Percentiles rank a stretch among this genome's conserved stretches.
These are phyloP conservation scores for Calonectria pteridis DNA, from an alignment of 2,329 filamentous ascomycete genomes.

Conservation along the genomic window DNA sequence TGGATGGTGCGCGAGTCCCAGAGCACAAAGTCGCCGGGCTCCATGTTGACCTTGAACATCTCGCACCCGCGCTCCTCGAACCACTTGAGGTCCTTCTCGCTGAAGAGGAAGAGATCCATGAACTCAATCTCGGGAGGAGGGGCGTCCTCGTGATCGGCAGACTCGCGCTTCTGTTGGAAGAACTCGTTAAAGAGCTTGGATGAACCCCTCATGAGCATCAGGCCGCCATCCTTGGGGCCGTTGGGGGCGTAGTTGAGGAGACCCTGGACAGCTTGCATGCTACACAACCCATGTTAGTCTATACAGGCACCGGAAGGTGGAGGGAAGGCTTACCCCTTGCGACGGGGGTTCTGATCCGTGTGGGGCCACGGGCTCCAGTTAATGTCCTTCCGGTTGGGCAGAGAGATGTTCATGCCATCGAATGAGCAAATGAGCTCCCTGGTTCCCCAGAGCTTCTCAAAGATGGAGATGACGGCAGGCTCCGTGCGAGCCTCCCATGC, in stretches of 20 bases:
- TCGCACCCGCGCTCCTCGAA: slow-evolving; percentile 48
- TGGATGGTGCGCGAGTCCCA: slow-evolving; percentile 57
- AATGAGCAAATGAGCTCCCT: slow-evolving; percentile 63
- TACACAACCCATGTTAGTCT: neutral
- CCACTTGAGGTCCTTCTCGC: slow-evolving; percentile 52
- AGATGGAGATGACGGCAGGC: slow-evolving; percentile 59
- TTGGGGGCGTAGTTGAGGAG: slow-evolving; percentile 58
- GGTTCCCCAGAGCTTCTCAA: slow-evolving; percentile 60
- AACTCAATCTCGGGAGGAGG: slow-evolving; percentile 51
- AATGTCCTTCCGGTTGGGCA: slow-evolving; percentile 54
- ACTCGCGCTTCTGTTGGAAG: slow-evolving; percentile 48
- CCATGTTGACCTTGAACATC: slow-evolving; percentile 54
- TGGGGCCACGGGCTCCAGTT: slow-evolving; percentile 41
- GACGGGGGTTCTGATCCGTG: slow-evolving; percentile 39
- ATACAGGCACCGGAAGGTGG: neutral
- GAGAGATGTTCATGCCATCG: slow-evolving; percentile 52
- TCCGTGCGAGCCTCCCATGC: slow-evolving; percentile 62
- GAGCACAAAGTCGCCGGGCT: slow-evolving; percentile 58
- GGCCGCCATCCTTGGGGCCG: slow-evolving; percentile 50
- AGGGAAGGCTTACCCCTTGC: slow-evolving; percentile 45
- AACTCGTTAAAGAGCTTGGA: slow-evolving; percentile 49
- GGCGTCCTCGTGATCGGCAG: slow-evolving; percentile 46
- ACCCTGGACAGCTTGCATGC: slow-evolving; percentile 62
- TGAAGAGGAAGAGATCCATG: slow-evolving; percentile 49
- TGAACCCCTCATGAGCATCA: slow-evolving; percentile 48